Evolutionary conservation across 1,284 basidiomycete genomes (phyloP).

Genomic region (Fomes fomentarius): DNA sequence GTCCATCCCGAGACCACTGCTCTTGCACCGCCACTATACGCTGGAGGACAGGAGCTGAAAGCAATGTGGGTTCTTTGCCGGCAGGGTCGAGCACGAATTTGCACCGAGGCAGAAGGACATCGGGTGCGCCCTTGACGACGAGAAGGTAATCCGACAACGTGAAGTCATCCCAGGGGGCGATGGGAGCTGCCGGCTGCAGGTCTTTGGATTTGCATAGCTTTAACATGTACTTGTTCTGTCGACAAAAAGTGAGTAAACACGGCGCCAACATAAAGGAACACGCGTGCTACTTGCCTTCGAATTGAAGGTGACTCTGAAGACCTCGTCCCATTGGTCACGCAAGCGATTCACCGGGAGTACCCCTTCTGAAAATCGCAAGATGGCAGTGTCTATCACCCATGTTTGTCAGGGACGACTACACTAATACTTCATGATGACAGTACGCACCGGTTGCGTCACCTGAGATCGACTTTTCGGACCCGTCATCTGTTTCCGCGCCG

Average conservation of each 20-base stretch:
- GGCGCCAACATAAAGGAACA: too few relatives aligned
- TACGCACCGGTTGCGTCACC: conserved; percentile 64
- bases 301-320: conserved; percentile 52
- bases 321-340: conserved; percentile 33
- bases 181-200: conserved; percentile 20
- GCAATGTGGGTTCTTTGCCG: conserved; percentile 33
- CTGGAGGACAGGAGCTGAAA: conserved; percentile 36
- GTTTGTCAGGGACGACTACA: background rate
- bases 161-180: conserved; percentile 39
- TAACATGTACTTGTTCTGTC: conserved; percentile 61
- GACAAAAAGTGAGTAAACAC: background rate
- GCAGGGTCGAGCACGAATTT: conserved; percentile 39
- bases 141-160: conserved; percentile 41
- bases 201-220: conserved; percentile 37
- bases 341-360: conserved; percentile 33
- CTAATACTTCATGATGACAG: background rate
- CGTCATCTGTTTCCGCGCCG: conserved; percentile 39
- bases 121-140: conserved; percentile 59
- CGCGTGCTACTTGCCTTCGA: conserved; percentile 40
- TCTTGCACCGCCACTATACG: conserved; percentile 48
- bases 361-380: conserved; percentile 55
- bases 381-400: conserved; percentile 49
- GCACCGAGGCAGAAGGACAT: conserved; percentile 57
- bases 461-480: conserved; percentile 45
- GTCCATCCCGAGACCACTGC: conserved; percentile 55